Conservation (phyloP, 495 filamentous ascomycete species). For the Lepidopterella palustris region DNA sequence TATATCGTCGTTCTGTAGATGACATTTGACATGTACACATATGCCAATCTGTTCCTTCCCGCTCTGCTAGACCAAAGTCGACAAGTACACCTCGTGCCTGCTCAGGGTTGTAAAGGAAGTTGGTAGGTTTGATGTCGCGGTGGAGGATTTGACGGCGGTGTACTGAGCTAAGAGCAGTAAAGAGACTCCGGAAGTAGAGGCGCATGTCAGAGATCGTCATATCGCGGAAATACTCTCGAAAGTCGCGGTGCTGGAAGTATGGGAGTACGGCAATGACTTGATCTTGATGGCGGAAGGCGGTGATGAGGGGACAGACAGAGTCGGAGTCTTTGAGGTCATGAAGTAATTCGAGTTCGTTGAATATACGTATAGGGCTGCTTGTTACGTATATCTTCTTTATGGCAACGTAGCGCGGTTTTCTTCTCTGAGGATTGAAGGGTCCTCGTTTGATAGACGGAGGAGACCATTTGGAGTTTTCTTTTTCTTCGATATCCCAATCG, state of each 20-base stretch:
- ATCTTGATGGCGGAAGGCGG: constrained; percentile 85
- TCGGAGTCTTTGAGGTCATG: constrained; percentile 76
- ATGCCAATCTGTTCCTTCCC: constrained; percentile 65
- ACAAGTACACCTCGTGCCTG: constrained; percentile 81
- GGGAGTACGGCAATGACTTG: constrained; percentile 93
- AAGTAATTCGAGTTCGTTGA: constrained; percentile 96
- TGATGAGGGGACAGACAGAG: constrained; percentile 90
- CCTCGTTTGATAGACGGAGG: constrained; percentile 45
- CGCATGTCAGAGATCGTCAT: constrained; percentile 80
- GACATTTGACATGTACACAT: constrained; percentile 62
- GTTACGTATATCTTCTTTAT: constrained; percentile 99
- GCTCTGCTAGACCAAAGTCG: constrained; percentile 91
- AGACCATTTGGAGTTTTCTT: constrained; percentile 56
- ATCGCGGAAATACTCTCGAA: constrained; percentile 86
- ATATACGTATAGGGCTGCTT: constrained; percentile 82
- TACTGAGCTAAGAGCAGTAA: constrained; percentile 75
- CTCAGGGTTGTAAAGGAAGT: constrained; percentile 89
- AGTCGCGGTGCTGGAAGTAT: constrained; percentile 92
- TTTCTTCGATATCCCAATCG: constrained; percentile 72
- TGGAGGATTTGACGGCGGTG: constrained; percentile 82
- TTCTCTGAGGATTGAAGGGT: constrained; percentile 3
- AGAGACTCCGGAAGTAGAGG: constrained; percentile 82
- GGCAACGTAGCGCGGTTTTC: constrained; percentile 69
- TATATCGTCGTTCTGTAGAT: constrained; percentile 28
- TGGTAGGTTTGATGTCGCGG: constrained; percentile 98